Percentiles rank a stretch among this genome's conserved stretches.
Evolutionary conservation across 2,329 filamentous ascomycete species (phyloP).

Genomic region (Fusarium nanum): DNA sequence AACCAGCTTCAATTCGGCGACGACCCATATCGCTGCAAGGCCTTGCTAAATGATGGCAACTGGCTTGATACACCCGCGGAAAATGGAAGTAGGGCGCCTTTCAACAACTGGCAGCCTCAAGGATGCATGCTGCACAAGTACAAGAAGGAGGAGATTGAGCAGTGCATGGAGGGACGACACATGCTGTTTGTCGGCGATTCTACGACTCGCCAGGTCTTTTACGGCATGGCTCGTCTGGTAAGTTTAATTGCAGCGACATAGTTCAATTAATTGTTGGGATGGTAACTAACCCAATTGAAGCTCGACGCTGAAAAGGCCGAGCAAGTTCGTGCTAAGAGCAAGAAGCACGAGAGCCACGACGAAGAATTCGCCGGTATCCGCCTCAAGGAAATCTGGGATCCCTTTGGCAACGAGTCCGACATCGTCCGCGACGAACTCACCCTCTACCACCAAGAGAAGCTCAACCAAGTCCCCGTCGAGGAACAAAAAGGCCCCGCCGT

Average conservation of each 20-base stretch:
- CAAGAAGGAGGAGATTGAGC: constrained; percentile 59
- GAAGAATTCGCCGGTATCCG: constrained; percentile 35
- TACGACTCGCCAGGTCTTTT: constrained; percentile 69
- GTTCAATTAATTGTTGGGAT: not conserved
- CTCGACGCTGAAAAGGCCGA: constrained; percentile 39
- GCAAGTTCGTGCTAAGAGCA: constrained; percentile 16
- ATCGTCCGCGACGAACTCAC: constrained; percentile 38
- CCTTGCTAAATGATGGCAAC: constrained; percentile 61
- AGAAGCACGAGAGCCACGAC: constrained; percentile 38
- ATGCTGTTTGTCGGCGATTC: constrained; percentile 71
- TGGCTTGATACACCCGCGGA: constrained; percentile 57
- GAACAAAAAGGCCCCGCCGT: constrained; percentile 42
- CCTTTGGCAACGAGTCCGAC: constrained; percentile 53
- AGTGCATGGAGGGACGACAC: constrained; percentile 63
- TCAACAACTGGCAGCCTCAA: constrained; percentile 67
- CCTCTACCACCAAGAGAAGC: constrained; percentile 32
- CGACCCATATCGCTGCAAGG: constrained; percentile 66
- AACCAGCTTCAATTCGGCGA: constrained; percentile 34
- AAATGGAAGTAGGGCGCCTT: constrained; percentile 48
- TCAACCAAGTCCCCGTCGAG: constrained; percentile 20
- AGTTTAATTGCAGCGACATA: constrained; percentile 9
- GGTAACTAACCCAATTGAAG: constrained; percentile 20
- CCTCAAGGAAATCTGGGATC: constrained; percentile 68
- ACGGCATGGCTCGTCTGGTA: constrained; percentile 55
- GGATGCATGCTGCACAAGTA: constrained; percentile 70